Evolutionary conservation across 1,284 basidiomycete species (phyloP), one percentile per base, ranked within the genome.

Genomic region (Chondrostereum purpureum): DNA sequence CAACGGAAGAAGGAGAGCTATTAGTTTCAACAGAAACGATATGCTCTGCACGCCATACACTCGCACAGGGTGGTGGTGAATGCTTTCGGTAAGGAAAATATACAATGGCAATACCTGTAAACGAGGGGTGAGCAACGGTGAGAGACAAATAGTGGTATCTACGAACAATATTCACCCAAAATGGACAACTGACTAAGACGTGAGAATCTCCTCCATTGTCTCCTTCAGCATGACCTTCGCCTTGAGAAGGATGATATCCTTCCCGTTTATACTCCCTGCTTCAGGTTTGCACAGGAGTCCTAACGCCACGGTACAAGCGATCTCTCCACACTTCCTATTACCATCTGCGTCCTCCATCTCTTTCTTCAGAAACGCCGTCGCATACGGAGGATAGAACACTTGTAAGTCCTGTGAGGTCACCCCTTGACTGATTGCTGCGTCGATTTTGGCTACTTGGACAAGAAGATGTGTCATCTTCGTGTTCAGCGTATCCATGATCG

Each of bases 291-390:
- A n/a, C 1, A 16, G 23, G 14, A 42, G 38, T 14, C 27, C 33
- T 3, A 42, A n/a, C 16, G 27, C 19, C 10, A 20, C 22, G 33
- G 40, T 14, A 22, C 39, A 46, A 8, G 38, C 34, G 18, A 12
- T 20, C 20, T 23, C 24, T 13, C 20, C n/a, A 39, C 20, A 23
- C 24, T 18, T 12, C 22, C 16, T 16, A 20, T 20, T 46, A 31
- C 33, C 44, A 43, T 39, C 22, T 19, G 23, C 40, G 41, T 50
- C 48, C 10, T 13, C 13, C 43, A 42, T 45, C 22, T 5, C 10
- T n/a, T 22, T 16, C 6, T 8, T 17, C 23, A 36, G 13, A 38
- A 41, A 47, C 11, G 6, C 1, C 12, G 27, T 23, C 13, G 42
- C 46, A 2, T 41, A 23, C 6, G n/a, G 23, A 39, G 27, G 11